Conservation (phyloP, 495 filamentous ascomycete genomes). For the Penicillium ochrochloron region DNA sequence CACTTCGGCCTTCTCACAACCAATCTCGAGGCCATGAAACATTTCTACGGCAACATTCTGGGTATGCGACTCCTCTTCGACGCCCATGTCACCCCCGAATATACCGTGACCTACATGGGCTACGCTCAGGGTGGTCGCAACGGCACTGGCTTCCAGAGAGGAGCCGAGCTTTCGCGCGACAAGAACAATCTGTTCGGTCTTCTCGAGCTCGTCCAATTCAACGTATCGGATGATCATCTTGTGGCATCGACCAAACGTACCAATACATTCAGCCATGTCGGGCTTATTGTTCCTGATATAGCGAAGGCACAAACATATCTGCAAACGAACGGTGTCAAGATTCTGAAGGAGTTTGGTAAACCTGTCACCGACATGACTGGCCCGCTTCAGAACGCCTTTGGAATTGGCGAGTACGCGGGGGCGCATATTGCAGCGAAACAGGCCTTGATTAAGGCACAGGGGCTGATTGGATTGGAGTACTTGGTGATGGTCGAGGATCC, state of each 20-base stretch:
- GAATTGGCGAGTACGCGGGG: neutral
- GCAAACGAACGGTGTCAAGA: neutral
- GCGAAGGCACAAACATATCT: slow-evolving; percentile 28
- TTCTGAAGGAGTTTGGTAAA: neutral
- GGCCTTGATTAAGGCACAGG: slow-evolving; percentile 16
- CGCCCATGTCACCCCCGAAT: slow-evolving; percentile 26
- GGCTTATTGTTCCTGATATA: slow-evolving; percentile 35
- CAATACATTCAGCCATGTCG: slow-evolving; percentile 36
- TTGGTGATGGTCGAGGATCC: neutral
- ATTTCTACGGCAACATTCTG: slow-evolving; percentile 39
- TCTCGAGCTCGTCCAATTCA: slow-evolving; percentile 34
- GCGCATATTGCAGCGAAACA: slow-evolving; percentile 18
- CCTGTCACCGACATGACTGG: neutral
- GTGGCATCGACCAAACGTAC: slow-evolving; percentile 17
- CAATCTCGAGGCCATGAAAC: slow-evolving; percentile 30
- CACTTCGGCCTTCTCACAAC: slow-evolving; percentile 36
- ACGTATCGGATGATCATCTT: slow-evolving; percentile 23
- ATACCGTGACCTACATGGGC: slow-evolving; percentile 36
- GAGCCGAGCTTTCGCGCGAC: neutral
- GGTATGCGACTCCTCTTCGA: slow-evolving; percentile 43
- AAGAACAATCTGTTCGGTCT: slow-evolving; percentile 34
- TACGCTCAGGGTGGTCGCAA: slow-evolving; percentile 39
- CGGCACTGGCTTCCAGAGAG: slow-evolving; percentile 33
- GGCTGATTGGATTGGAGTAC: neutral
- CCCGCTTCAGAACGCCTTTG: neutral